Conservation (phyloP, 495 filamentous ascomycete genomes). For the Polyplosphaeria fusca region DNA sequence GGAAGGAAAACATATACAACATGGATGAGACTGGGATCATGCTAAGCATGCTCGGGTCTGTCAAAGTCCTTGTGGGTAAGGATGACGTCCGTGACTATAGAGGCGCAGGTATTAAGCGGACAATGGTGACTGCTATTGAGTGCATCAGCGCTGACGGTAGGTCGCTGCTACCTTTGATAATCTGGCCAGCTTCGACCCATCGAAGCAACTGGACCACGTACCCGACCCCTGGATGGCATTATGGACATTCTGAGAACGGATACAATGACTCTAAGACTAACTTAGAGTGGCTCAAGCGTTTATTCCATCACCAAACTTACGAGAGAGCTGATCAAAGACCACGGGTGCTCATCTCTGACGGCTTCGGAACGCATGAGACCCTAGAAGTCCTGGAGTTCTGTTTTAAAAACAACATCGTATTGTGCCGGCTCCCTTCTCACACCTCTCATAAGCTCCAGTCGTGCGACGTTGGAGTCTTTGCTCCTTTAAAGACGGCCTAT, state of each 20-base stretch:
- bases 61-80: constrained; percentile 41
- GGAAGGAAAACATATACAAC: constrained; percentile 38
- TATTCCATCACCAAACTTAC: constrained; percentile 35
- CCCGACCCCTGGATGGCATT: constrained; percentile 38
- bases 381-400: neutral
- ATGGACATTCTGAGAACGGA: constrained; percentile 32
- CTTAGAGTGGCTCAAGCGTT: constrained; percentile 39
- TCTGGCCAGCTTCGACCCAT: constrained; percentile 40
- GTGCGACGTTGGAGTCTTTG: neutral
- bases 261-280: constrained; percentile 41
- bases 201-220: constrained; percentile 38
- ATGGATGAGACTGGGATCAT: constrained; percentile 29
- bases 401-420: neutral
- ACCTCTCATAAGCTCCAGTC: neutral
- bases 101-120: constrained; percentile 21
- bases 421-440: neutral
- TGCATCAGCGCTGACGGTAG: constrained; percentile 37
- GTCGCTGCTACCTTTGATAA: constrained; percentile 25
- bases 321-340: neutral
- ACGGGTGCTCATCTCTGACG: neutral
- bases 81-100: constrained; percentile 35
- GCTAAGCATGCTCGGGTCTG: constrained; percentile 37
- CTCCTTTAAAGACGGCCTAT: constrained; percentile 10
- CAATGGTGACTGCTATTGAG: constrained; percentile 38
- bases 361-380: neutral